Evolutionary conservation across 768 basidiomycete genomes (phyloP).

Genomic region (Termitomyces titanicus): DNA sequence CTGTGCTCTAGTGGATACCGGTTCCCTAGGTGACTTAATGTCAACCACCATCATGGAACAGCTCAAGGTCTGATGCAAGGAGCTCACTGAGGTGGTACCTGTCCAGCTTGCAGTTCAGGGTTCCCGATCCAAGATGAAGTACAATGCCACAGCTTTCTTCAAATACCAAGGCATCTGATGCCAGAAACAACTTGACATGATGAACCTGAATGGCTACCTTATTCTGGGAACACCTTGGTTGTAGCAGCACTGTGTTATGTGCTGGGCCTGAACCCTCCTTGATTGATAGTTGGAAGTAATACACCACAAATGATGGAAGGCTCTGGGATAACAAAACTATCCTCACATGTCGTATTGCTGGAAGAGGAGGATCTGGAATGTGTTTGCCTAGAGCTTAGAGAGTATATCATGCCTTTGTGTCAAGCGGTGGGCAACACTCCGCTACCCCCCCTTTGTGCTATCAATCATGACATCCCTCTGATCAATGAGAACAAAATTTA

Average conservation of each 20-base stretch:
- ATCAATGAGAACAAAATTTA: conserved; percentile 22
- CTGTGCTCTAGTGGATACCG: too few relatives aligned
- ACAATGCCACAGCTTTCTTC: too few relatives aligned
- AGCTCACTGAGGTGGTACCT: too few relatives aligned
- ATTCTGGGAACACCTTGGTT: neutral
- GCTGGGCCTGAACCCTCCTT: neutral
- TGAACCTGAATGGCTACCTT: too few relatives aligned
- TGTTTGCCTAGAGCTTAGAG: neutral
- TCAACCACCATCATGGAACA: too few relatives aligned
- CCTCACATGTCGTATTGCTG: neutral
- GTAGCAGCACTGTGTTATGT: neutral
- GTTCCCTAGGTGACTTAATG: too few relatives aligned
- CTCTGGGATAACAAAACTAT: neutral
- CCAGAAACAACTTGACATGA: too few relatives aligned
- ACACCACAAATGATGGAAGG: neutral
- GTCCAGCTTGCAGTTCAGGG: too few relatives aligned
- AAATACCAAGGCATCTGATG: too few relatives aligned
- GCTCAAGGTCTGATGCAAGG: too few relatives aligned
- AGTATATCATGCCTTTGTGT: neutral
- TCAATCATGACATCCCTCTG: conserved; percentile 17
- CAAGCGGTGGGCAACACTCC: neutral
- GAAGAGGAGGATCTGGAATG: neutral
- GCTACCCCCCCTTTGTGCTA: conserved; percentile 16
- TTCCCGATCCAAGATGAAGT: too few relatives aligned
- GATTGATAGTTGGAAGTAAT: neutral